These are phyloP conservation scores for Trichopus zeylanicus DNA, from an alignment of 116 monocot species.

Conservation along the genomic window DNA sequence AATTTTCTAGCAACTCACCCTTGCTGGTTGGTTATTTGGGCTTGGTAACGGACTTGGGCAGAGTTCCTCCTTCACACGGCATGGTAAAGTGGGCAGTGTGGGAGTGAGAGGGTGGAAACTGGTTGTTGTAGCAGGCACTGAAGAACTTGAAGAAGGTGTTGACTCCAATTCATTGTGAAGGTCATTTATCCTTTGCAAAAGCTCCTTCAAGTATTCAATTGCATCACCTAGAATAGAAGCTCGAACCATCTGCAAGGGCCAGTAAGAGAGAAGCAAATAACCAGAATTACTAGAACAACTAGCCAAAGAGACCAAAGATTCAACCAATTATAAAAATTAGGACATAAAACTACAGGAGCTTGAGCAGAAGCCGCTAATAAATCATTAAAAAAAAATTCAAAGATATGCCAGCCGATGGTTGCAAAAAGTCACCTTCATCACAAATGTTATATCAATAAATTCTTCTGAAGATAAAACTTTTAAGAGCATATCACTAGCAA, in stretches of 20 bases:
- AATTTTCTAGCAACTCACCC: conserved; percentile 28
- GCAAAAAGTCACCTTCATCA: too few relatives aligned
- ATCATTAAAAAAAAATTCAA: too few relatives aligned
- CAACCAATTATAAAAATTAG: too few relatives aligned
- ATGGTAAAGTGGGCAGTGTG: conserved; percentile 69
- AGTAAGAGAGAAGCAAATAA: too few relatives aligned
- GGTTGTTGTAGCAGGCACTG: conserved; percentile 38
- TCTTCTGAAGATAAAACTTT: background rate
- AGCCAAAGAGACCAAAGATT: background rate
- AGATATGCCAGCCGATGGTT: too few relatives aligned
- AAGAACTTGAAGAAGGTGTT: conserved; percentile 53
- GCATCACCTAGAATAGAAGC: conserved; percentile 99
- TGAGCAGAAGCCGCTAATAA: too few relatives aligned
- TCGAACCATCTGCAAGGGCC: conserved; percentile 99
- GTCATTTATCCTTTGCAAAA: conserved; percentile 95
- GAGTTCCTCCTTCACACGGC: conserved; percentile 92
- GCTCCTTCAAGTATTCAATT: conserved; percentile 98
- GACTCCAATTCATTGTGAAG: conserved; percentile 97
- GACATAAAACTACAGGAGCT: too few relatives aligned
- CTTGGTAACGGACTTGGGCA: conserved; percentile 66
- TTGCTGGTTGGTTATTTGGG: conserved; percentile 70
- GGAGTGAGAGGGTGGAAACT: conserved; percentile 85
- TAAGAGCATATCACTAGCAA: background rate
- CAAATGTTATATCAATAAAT: background rate
- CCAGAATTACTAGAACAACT: background rate